These are phyloP conservation scores for Jackrogersella multiformis DNA, from an alignment of 495 filamentous ascomycete genomes.

Conservation along the genomic window DNA sequence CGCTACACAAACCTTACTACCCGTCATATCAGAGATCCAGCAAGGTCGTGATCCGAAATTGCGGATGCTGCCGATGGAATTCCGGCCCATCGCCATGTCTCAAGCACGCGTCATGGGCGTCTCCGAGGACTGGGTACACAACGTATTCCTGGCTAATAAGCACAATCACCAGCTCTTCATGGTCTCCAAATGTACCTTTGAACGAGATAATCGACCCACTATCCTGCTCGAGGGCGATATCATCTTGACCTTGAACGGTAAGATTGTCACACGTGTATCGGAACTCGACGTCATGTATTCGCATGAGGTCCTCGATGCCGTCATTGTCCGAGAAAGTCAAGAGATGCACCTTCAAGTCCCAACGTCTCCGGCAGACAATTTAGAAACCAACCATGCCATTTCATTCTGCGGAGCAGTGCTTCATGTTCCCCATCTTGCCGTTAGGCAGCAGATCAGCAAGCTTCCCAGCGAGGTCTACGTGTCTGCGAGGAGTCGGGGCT, in stretches of 20 bases:
- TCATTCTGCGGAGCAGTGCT: constrained; percentile 95
- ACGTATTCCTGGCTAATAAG: constrained; percentile 84
- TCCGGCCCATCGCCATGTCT: constrained; percentile 94
- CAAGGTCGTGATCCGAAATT: constrained; percentile 79
- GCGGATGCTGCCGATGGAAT: constrained; percentile 91
- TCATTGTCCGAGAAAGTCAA: constrained; percentile 85
- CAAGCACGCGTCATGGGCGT: constrained; percentile 99
- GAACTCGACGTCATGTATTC: constrained; percentile 98
- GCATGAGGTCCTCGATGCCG: constrained; percentile 80
- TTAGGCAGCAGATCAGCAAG: constrained; percentile 95
- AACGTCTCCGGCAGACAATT: constrained; percentile 86
- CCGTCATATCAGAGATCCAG: constrained; percentile 84
- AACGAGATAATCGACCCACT: constrained; percentile 71
- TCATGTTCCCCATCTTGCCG: constrained; percentile 93
- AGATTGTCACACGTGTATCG: constrained; percentile 89
- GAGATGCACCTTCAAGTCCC: constrained; percentile 81
- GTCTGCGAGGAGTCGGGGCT: constrained; percentile 82
- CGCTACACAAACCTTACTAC: constrained; percentile 85
- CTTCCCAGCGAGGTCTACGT: constrained; percentile 99
- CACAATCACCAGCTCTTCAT: constrained; percentile 97
- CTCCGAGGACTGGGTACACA: constrained; percentile 91
- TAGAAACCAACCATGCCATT: constrained; percentile 90
- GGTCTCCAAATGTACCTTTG: constrained; percentile 82
- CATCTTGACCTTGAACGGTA: constrained; percentile 87
- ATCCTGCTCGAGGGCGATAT: constrained; percentile 89